Percentiles rank a stretch among this genome's conserved stretches.
Conservation (phyloP, 768 basidiomycete genomes). For the Kwoniella botswanensis region DNA sequence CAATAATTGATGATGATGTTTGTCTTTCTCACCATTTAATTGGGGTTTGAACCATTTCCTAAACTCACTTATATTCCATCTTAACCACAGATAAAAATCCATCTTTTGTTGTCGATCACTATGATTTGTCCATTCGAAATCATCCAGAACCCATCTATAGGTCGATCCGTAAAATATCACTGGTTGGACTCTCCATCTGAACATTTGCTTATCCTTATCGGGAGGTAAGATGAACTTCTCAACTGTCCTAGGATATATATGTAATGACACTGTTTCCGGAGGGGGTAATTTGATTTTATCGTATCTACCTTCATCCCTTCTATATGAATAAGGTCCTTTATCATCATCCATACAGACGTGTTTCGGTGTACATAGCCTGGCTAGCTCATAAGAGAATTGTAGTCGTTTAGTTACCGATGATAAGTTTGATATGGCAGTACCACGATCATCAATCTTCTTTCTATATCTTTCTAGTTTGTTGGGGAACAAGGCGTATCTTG, state of each 20-base stretch:
- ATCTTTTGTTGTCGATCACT: neutral
- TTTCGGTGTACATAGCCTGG: neutral
- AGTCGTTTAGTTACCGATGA: neutral
- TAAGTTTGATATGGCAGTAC: neutral
- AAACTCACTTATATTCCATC: neutral
- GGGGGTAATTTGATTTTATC: neutral
- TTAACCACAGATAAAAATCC: neutral
- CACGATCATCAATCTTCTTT: neutral
- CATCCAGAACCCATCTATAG: slow-evolving; percentile 1
- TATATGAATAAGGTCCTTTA: slow-evolving; percentile 5
- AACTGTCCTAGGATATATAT: slow-evolving; percentile 10
- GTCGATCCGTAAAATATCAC: slow-evolving; percentile 7
- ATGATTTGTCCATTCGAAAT: neutral
- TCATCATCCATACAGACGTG: slow-evolving; percentile 16
- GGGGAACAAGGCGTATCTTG: slow-evolving; percentile 7
- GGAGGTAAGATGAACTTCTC: slow-evolving; percentile 1
- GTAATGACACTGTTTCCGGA: neutral
- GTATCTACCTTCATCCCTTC: neutral
- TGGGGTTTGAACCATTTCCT: neutral
- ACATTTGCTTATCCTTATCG: neutral
- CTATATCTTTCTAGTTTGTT: slow-evolving; percentile 10
- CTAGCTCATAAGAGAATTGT: slow-evolving; percentile 10
- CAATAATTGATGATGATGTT: neutral
- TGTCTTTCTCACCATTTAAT: neutral
- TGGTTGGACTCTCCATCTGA: neutral